Conservation (phyloP, 352 stramenopile species). For the Phytopythium helicoides region DNA sequence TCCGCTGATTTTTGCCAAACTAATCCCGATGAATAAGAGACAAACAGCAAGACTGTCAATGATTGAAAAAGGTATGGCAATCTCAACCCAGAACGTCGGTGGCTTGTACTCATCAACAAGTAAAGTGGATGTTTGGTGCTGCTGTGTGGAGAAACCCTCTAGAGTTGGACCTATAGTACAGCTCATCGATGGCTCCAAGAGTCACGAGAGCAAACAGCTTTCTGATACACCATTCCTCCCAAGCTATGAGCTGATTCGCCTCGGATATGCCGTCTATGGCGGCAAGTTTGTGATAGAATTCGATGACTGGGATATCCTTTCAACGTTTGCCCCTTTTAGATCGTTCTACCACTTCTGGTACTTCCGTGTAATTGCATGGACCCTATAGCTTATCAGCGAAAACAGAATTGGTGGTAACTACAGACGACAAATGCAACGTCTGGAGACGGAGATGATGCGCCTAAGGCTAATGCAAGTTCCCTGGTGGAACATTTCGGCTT, state of each 20-base stretch:
- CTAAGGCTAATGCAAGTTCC: constrained; percentile 1
- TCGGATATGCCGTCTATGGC: constrained; percentile 17
- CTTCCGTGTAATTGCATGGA: constrained; percentile 8
- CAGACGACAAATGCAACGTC: not conserved
- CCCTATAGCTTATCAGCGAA: not conserved
- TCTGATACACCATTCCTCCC: not conserved
- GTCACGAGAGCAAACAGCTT: too few species aligned
- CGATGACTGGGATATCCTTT: constrained; percentile 15
- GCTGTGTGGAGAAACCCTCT: too few species aligned
- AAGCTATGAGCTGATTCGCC: constrained; percentile 16
- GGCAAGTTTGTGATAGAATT: constrained; percentile 8
- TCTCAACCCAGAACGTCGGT: not conserved
- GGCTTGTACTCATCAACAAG: too few species aligned
- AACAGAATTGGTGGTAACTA: too few species aligned
- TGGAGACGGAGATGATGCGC: constrained; percentile 3
- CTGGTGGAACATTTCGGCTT: constrained; percentile 2
- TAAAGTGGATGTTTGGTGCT: too few species aligned
- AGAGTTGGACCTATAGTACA: too few species aligned
- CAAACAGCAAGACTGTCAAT: not conserved
- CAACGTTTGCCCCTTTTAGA: not conserved
- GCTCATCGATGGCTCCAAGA: too few species aligned
- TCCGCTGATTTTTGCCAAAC: constrained; percentile 3
- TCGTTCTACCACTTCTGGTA: constrained; percentile 9
- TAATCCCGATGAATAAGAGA: not conserved
- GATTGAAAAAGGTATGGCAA: not conserved